phyloP scores from a whole-genome alignment of 163 green algal genomes.

The Scenedesmus sp. region DNA sequence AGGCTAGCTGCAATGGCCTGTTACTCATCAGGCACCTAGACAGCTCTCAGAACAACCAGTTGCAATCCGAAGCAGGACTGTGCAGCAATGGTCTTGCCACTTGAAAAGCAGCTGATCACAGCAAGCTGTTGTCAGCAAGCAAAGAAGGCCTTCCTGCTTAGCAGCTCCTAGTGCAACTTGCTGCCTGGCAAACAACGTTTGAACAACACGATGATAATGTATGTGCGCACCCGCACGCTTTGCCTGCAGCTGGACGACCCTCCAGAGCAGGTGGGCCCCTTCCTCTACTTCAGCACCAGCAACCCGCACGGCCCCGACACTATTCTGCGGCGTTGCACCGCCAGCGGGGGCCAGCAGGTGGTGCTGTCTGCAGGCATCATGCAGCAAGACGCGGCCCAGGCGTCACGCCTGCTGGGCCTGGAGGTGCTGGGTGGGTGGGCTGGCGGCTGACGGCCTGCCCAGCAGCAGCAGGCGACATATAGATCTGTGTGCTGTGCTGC shows the following conservation, averaged over 20 bases:
- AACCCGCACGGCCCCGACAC: conserved; percentile 35
- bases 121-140: no score
- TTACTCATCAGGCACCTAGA: background rate
- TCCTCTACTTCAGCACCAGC: background rate
- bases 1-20: background rate
- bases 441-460: background rate
- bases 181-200: no score
- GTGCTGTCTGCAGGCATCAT: conserved; percentile 33
- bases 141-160: no score
- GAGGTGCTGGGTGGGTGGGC: background rate
- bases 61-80: background rate
- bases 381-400: background rate
- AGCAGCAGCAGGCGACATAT: background rate
- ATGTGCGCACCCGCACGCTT: background rate
- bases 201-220: no score
- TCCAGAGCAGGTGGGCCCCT: conserved; percentile 19
- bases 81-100: background rate
- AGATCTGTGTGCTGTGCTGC: background rate
- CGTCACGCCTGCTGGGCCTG: background rate
- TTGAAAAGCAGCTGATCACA: no score
- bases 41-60: background rate
- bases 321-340: background rate
- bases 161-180: no score
- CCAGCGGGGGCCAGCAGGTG: background rate
- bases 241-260: conserved; percentile 23